Base-by-base conservation (phyloP, 1,139 yeast genomes). In the Yamadazyma dushanensis region DNA sequence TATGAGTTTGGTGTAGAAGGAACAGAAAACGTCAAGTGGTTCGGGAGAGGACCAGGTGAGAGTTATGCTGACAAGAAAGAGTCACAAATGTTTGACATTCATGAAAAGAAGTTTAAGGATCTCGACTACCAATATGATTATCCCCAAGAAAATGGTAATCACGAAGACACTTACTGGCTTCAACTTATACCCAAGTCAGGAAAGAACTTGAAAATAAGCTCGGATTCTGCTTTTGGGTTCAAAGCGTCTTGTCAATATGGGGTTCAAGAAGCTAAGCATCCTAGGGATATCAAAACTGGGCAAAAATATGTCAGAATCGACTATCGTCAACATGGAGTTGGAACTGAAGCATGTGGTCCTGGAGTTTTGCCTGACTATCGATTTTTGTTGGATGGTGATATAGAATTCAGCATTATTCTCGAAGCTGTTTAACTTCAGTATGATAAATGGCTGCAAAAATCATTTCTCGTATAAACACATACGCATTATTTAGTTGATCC, bases 101-200 rank as follows among this genome's bases (percentile, higher is more conserved):
- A 47, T 37, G 37, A 39, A 6, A 24, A 38, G 5, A 26, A 37
- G 5, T 45, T 40, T 18, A 42, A 34, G 3, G 45, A 48, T 1
- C 40, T 62, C 24, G 54, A 49, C 40, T 47, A 45, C 28, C 30
- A 35, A 18, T 62, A 61, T 34, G 67, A 63, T 14, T 60, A 50
- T 19, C 68, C 68, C 2, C 68, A 62, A 42, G 68, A 61, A 26
- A 58, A 59, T 38, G 66, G 67, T 5, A 62, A 62, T 42, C 57
- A 60, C 26, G 48, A 50, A 26, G 63, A 56, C 29, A 59, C 62
- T 8, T 43, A 53, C 11, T 59, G 64, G 65, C 32, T n/a, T n/a
- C n/a, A n/a, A 31, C 8, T 14, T 25, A 16, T 38, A 37, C 10
- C 27, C 40, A 8, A 16, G 26, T 11, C 28, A 34, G 16, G 17